Base-by-base conservation (phyloP, 106 monocot species). In the Vanilla planifolia region DNA sequence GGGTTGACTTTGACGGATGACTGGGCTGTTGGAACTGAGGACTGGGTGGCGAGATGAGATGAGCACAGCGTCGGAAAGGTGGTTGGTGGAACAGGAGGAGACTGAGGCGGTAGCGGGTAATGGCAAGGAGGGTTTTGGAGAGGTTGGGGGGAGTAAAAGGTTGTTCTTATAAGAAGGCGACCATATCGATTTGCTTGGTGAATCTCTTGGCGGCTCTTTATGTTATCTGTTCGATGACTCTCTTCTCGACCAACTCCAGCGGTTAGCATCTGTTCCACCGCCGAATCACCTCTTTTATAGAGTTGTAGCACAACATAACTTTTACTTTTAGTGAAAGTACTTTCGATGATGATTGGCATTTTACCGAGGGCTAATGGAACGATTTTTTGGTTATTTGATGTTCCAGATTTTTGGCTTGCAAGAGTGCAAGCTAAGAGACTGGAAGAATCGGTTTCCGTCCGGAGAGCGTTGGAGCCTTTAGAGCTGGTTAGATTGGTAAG, bases 401-500 rank as follows among this genome's bases (percentile, higher is more conserved):
- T 10, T 28, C 22, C n/a, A 57, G 34, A 11, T 35, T 15, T 57
- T 21, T 35, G 33, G 57, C 57, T 3, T 2, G 3, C 34, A 28
- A 36, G 2, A 57, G 57, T 34, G 14, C 57, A 57, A 33, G 57
- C 20, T 1, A 57, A 35, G 33, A 57, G 57, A 28, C 10, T 35
- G 33, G 57, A 57, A 57, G 57, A 57, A 8, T 33, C 57, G 8
- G 57, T 21, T 57, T 19, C 3, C 34, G 35, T 57, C 8, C 57
- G 35, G 20, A 33, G 33, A 35, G 35, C 57, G 21, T 57, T 57
- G 3, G 20, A 28, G 35, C 21, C 33, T 36, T 17, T 35, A 33
- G 57, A 57, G 35, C 28, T 57, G 33, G 33, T 57, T 57, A 21
- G 35, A 57, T 36, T 57, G 57, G 57, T 57, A 57, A 14, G 16